These are phyloP conservation scores for Suhomyces kunorum DNA, from an alignment of 1,139 yeast genomes.

Conservation along the genomic window DNA sequence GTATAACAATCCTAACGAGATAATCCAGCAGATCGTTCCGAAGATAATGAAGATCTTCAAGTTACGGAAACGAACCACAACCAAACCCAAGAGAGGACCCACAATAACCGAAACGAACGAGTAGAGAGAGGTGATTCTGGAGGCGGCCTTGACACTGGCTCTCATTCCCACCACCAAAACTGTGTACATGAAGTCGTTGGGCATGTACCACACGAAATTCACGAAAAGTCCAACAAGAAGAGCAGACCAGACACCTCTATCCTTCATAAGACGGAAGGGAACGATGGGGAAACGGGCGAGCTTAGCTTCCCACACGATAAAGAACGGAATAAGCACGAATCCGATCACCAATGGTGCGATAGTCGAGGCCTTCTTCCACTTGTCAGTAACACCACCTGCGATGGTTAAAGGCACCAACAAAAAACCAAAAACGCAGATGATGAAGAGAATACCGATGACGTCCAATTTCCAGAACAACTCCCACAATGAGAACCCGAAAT, in stretches of 20 bases:
- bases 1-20: constrained; percentile 59
- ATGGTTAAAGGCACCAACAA: constrained; percentile 53
- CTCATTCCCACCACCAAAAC: constrained; percentile 63
- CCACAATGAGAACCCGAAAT: not conserved
- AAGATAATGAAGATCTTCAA: constrained; percentile 60
- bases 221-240: constrained; percentile 53
- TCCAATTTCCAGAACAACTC: constrained; percentile 54
- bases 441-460: constrained; percentile 51
- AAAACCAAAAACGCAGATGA: constrained; percentile 55
- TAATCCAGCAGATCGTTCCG: constrained; percentile 57
- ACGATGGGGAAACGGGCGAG: constrained; percentile 55
- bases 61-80: constrained; percentile 52
- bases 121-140: constrained; percentile 62
- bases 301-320: constrained; percentile 55
- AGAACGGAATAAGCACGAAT: constrained; percentile 53
- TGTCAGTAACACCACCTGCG: constrained; percentile 57
- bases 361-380: constrained; percentile 54
- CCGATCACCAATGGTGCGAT: constrained; percentile 71
- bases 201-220: constrained; percentile 66
- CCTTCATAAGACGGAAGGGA: constrained; percentile 57
- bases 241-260: constrained; percentile 63
- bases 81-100: constrained; percentile 59
- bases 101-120: constrained; percentile 66
- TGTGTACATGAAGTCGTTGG: constrained; percentile 66
- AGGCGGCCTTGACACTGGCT: constrained; percentile 59